Percentiles rank a stretch among this genome's conserved stretches.
phyloP scores from a whole-genome alignment of 2,329 filamentous ascomycete species.

The Fusarium paranaense region DNA sequence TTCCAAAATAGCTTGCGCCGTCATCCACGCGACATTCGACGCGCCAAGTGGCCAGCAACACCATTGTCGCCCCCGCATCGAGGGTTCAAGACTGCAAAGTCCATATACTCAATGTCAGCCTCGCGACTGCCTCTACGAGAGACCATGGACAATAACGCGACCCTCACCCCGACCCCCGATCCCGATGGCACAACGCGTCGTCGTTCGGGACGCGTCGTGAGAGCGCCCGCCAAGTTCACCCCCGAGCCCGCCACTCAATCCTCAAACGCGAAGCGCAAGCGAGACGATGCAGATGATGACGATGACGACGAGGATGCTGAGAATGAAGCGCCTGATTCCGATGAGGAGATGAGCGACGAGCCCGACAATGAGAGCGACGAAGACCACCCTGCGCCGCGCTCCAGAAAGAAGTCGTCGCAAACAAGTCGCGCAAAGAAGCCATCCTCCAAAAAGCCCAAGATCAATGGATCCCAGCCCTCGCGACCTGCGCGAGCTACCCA shows the following conservation, averaged over 20 bases:
- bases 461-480: slow-evolving; percentile 63
- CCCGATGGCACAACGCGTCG: slow-evolving; percentile 67
- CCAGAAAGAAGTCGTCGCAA: slow-evolving; percentile 58
- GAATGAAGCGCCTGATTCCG: slow-evolving; percentile 61
- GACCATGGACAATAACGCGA: slow-evolving; percentile 67
- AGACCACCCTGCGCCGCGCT: slow-evolving; percentile 53
- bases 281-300: slow-evolving; percentile 61
- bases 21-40: slow-evolving; percentile 45
- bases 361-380: slow-evolving; percentile 61
- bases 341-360: slow-evolving; percentile 59
- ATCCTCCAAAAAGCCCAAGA: slow-evolving; percentile 72
- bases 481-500: slow-evolving; percentile 52
- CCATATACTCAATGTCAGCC: slow-evolving; percentile 34
- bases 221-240: slow-evolving; percentile 69
- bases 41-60: slow-evolving; percentile 46
- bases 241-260: slow-evolving; percentile 58
- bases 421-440: slow-evolving; percentile 64
- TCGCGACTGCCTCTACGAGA: slow-evolving; percentile 43
- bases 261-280: slow-evolving; percentile 68
- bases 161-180: slow-evolving; percentile 58
- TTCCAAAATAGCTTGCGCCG: slow-evolving; percentile 43
- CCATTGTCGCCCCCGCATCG: slow-evolving; percentile 45
- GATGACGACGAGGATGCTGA: slow-evolving; percentile 55
- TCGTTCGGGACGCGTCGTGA: slow-evolving; percentile 76
- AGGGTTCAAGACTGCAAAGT: slow-evolving; percentile 37